Conservation (phyloP, 192 early-diverging fungal genomes). For the Spizellomyces sp. region DNA sequence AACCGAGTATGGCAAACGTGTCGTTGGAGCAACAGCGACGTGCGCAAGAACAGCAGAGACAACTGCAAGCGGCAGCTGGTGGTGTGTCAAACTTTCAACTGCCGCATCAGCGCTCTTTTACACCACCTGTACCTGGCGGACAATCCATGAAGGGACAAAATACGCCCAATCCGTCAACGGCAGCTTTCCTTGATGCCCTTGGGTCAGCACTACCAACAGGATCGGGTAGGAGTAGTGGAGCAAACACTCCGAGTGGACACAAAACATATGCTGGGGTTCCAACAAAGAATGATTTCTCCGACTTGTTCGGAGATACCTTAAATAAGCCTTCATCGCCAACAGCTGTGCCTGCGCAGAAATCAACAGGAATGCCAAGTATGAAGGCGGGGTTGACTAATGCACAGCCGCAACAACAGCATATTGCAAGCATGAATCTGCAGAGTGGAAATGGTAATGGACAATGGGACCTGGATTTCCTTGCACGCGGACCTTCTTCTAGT, state of each 20-base stretch:
- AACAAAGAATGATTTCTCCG: not conserved
- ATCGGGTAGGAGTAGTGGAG: too few relatives aligned
- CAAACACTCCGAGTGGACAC: not conserved
- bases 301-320: too few relatives aligned
- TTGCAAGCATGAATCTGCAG: too few relatives aligned
- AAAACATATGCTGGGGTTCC: not conserved
- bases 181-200: not conserved
- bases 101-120: not conserved
- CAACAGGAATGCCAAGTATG: too few relatives aligned
- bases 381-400: too few relatives aligned
- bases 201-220: not conserved
- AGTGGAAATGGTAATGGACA: not conserved
- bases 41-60: constrained; percentile 14
- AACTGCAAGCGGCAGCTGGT: constrained; percentile 8
- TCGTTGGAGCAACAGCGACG: constrained; percentile 27
- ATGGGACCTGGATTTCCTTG: constrained; percentile 35
- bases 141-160: not conserved
- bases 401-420: too few relatives aligned
- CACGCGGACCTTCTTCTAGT: not conserved
- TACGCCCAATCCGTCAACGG: not conserved
- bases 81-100: not conserved
- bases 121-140: not conserved
- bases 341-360: too few relatives aligned
- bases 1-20: constrained; percentile 10
- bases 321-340: too few relatives aligned